phyloP scores from a whole-genome alignment of 1,139 yeast genomes.

The Sugiyamaella paludigena region DNA sequence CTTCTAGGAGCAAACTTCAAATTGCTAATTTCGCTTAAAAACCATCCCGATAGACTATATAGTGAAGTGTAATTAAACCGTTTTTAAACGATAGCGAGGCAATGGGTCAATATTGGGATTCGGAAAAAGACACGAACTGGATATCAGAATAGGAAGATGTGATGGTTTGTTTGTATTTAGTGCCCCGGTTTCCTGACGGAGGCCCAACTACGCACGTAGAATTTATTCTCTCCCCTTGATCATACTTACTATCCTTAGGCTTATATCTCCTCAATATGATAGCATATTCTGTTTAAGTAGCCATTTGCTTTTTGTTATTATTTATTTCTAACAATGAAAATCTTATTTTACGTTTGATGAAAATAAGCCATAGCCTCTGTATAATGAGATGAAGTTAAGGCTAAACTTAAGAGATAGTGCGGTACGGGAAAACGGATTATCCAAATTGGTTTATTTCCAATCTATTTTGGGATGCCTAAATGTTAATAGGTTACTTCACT shows the following conservation, averaged over 20 bases:
- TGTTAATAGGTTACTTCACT: slow-evolving; percentile 8
- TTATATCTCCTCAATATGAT: neutral
- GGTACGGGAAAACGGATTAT: no score
- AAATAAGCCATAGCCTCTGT: neutral
- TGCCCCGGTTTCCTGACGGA: no score
- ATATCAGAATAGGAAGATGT: no score
- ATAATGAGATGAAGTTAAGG: neutral
- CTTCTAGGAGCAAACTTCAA: neutral
- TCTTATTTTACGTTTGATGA: neutral
- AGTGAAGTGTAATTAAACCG: slow-evolving; percentile 18
- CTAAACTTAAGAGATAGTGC: neutral
- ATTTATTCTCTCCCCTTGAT: no score
- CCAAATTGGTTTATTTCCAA: no score
- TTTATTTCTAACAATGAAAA: neutral
- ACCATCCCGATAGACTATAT: slow-evolving; percentile 13
- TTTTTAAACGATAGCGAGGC: slow-evolving; percentile 5
- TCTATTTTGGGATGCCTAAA: neutral
- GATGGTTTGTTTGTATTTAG: no score
- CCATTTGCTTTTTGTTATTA: neutral
- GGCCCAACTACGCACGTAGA: no score
- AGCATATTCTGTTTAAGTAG: slow-evolving; percentile 13
- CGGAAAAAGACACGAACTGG: no score
- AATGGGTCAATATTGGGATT: no score
- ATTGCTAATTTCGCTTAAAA: neutral
- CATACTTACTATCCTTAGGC: neutral